Conservation (phyloP, 1,284 basidiomycete genomes). For the Melampsora abietis-canadensis region DNA sequence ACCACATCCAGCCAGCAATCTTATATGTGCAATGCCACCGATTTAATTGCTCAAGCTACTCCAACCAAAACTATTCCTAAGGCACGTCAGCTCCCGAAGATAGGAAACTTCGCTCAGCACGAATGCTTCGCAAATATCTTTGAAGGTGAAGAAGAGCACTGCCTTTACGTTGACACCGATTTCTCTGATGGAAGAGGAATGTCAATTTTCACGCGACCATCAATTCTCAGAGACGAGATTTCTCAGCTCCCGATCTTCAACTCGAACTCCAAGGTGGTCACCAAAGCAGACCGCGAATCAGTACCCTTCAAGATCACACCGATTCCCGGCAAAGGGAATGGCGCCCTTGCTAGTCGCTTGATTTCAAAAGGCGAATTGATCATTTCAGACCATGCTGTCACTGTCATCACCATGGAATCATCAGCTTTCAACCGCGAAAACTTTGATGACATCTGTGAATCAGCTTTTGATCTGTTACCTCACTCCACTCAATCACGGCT, state of each 20-base stretch:
- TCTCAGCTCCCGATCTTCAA: background rate
- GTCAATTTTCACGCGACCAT: background rate
- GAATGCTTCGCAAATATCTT: background rate
- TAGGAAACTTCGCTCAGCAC: background rate
- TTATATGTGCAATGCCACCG: too few relatives aligned
- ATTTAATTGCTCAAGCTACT: too few relatives aligned
- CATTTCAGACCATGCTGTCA: background rate
- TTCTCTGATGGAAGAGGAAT: background rate
- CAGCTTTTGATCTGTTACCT: background rate
- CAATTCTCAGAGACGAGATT: background rate
- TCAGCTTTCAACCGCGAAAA: background rate
- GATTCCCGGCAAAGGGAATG: background rate
- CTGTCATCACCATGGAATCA: background rate
- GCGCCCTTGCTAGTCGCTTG: background rate
- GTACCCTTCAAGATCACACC: background rate
- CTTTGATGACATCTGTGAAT: background rate
- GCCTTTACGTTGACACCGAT: background rate
- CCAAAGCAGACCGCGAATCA: background rate
- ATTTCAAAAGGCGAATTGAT: background rate
- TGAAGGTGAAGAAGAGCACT: background rate
- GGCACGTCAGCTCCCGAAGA: too few relatives aligned
- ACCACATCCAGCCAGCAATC: too few relatives aligned
- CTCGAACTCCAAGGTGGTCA: background rate
- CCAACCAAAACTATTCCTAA: too few relatives aligned
- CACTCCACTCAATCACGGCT: background rate